Evolutionary conservation across 331 rosid species (phyloP).

Genomic region (Stylosanthes scabra): DNA sequence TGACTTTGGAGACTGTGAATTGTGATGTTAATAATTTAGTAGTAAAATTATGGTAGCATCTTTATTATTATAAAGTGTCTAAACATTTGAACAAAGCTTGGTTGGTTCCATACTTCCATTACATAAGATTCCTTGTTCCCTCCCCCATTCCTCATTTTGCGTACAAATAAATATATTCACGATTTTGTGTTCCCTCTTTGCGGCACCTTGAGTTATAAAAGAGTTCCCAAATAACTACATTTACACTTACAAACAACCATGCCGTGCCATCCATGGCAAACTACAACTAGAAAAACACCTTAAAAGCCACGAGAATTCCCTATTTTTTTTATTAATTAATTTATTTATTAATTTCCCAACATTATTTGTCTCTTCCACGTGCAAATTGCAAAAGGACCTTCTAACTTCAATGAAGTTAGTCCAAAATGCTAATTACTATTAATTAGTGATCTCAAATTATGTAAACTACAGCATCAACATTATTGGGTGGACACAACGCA

Average conservation of each 20-base stretch:
- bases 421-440: neutral
- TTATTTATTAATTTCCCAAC: slow-evolving; percentile 6
- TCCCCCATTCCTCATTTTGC: slow-evolving; percentile 53
- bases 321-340: no score
- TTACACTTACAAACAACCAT: slow-evolving; percentile 19
- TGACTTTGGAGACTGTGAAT: neutral
- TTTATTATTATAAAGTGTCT: slow-evolving; percentile 25
- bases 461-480: no score
- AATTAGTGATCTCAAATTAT: no score
- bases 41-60: neutral
- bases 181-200: slow-evolving; percentile 44
- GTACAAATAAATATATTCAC: slow-evolving; percentile 26
- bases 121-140: slow-evolving; percentile 69
- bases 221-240: slow-evolving; percentile 34
- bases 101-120: slow-evolving; percentile 53
- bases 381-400: slow-evolving; percentile 1
- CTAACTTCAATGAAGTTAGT: slow-evolving; percentile 16
- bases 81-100: slow-evolving; percentile 43
- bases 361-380: slow-evolving; percentile 8
- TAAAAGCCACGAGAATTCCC: neutral
- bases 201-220: slow-evolving; percentile 32
- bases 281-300: slow-evolving; percentile 2
- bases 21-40: no score
- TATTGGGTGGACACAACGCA: no score
- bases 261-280: slow-evolving; percentile 21